Evolutionary conservation across 2,329 filamentous ascomycete species (phyloP), one percentile per base, ranked within the genome.

Genomic region (Trichoderma breve): DNA sequence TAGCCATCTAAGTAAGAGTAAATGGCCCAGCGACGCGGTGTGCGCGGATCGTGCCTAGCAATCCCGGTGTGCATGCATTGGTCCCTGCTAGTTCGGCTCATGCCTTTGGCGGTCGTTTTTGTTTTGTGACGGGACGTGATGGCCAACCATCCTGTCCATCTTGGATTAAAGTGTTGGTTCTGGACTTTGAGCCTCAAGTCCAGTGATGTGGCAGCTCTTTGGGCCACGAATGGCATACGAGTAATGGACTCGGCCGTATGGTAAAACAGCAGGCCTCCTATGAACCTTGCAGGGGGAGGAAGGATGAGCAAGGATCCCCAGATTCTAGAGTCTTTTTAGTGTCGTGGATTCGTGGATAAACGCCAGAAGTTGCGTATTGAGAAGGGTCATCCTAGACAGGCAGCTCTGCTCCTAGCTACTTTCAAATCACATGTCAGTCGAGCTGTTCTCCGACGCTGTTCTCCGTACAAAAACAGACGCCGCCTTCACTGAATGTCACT

Each of bases 401-500:
- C 32, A 4, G 21, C 21, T 51, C 26, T 47, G 26, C 61, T 43
- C 6, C 60, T 34, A 15, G 24, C 8, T 39, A 12, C 11, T 30
- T 47, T 28, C 60, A 6, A 26, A 61, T 36, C 30, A 36, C 34
- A 32, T 30, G 34, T 57, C 7, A 67, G 24, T 39, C 9, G 30
- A n/a, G 24, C 15, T 21, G 51, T 34, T 15, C 30, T 36, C 15
- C 47, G n/a, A n/a, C 14, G 18, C 51, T 21, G 15, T 24, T 60
- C 18, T 18, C 15, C n/a, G 21, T 24, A 26, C 32, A 30, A 58
- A n/a, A 14, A 11, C 34, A 68, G 21, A 58, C 24, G 28, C 18
- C 47, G n/a, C 36, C 65, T 30, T 68, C 15, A 24, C 51, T 36
- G 32, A 30, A 57, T 57, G 77, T 82, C 21, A 76, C 86, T 74